Evolutionary conservation across 495 filamentous ascomycete genomes (phyloP), one percentile per base, ranked within the genome.

Genomic region (Ramalina intermedia): DNA sequence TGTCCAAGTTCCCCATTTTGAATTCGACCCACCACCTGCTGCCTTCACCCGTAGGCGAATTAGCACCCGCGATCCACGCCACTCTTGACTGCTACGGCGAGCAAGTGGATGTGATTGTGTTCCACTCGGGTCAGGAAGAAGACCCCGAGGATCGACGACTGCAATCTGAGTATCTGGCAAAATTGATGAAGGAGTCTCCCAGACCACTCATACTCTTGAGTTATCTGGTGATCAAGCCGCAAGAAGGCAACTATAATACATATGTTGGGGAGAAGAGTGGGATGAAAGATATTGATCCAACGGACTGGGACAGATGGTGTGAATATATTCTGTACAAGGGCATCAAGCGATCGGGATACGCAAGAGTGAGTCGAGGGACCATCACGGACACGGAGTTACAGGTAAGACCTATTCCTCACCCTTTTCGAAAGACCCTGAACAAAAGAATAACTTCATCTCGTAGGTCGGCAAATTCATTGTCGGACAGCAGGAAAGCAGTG

Each of bases 331-430:
- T 99, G 45, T 99, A 84, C 70, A 94, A 96, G 69, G 82, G 81
- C 11, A 63, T 99, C 45, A 83, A 80, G 63, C 72, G 89, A 53
- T 81, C 82, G 3, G 93, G 87, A 7, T 98, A 96, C 61, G 91
- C 91, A 13, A 73, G 91, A 54, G 80, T 98, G 35, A 90, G 83
- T 51, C 69, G 91, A 56, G 78, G 80, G 52, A 93, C 85, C 0
- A 95, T 99, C 58, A 99, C 91, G 21, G 91, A 99, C 63, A 99
- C 91, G 4, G 91, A 99, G 67, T 74, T 99, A 52, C 91, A 99
- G 76, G 80, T 82, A 69, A 55, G 71, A 55, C 24, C 24, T 3
- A 44, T n/a, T 27, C 3, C 6, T 29, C 18, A 9, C 42, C 42
- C 21, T 26, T 46, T 56, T 54, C 53, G 58, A 52, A 60, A 36